Evolutionary conservation across 495 filamentous ascomycete genomes (phyloP), one percentile per base, ranked within the genome.

Genomic region (Symbiotaphrina buchneri): DNA sequence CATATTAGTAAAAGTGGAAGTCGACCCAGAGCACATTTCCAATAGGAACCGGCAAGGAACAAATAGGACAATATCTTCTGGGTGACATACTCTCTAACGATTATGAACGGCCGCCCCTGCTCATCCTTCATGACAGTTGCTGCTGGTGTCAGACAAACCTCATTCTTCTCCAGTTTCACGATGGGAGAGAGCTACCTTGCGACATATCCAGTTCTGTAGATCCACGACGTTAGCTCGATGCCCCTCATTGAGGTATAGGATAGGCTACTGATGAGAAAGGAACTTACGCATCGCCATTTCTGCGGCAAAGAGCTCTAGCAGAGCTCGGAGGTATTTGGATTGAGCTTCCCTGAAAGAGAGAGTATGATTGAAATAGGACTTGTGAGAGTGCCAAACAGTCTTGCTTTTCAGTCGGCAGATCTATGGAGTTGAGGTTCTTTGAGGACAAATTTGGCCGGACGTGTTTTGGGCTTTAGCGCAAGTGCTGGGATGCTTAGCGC

Each of bases 21-120:
- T 6, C 28, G 11, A 25, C 4, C 11, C 14, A 17, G 16, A 11
- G 5, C 18, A 11, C 7, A 24, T 4, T 19, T 6, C 15, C 6
- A 18, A 1, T 11, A 10, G 24, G 19, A 15, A 7, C 18, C 21
- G 30, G 36, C 19, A 19, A 36, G 29, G 35, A 39, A 32, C 39
- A 41, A 42, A n/a, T n/a, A n/a, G n/a, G n/a, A n/a, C n/a, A n/a
- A 23, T 19, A 6, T 25, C 21, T 16, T n/a, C n/a, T n/a, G n/a
- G 11, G 21, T 25, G 40, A 71, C 81, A 54, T 66, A 92, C 84
- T 99, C 87, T 72, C 87, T 70, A 39, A 99, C 87, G 36, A 99
- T 73, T 46, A 99, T 95, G 50, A 99, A 95, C 26, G 90, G 87
- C 45, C 87, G 70, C 36, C 87, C 87, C 48, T 83, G 72, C 55